A percentile compares a stretch with the other conserved stretches of the same genome.
Evolutionary conservation across 257 asterid species (phyloP).

Genomic region (Rehmannia glutinosa): DNA sequence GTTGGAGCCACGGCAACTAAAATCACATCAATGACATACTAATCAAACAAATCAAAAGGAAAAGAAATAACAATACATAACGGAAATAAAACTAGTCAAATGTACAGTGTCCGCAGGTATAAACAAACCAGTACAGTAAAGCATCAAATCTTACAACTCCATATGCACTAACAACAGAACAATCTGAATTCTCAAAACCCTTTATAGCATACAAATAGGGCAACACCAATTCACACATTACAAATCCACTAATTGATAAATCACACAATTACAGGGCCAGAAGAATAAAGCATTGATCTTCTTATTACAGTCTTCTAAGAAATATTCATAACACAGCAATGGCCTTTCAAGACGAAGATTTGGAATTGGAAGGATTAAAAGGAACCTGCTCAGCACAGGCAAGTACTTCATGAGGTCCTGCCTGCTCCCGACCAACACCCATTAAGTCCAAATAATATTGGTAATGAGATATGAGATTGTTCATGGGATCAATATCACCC

Average conservation of each 20-base stretch:
- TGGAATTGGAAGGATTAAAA: not conserved
- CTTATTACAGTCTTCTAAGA: too few species aligned
- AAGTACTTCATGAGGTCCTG: conserved; percentile 68
- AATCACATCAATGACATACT: too few species aligned
- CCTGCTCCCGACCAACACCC: conserved; percentile 79
- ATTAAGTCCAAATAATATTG: conserved; percentile 63
- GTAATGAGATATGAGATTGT: conserved; percentile 67
- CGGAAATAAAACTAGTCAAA: not conserved
- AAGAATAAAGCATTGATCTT: too few species aligned
- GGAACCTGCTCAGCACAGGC: conserved; percentile 77
- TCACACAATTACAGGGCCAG: too few species aligned
- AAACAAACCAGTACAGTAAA: conserved; percentile 2
- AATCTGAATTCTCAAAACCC: conserved; percentile 7
- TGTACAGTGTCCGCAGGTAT: not conserved
- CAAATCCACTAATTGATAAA: not conserved
- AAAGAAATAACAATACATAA: not conserved
- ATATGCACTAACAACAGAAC: not conserved
- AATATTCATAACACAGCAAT: too few species aligned
- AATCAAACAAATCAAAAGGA: not conserved
- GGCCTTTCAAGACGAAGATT: conserved; percentile 39
- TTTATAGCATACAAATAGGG: not conserved
- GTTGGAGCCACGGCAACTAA: too few species aligned
- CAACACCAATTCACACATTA: not conserved
- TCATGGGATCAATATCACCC: conserved; percentile 83
- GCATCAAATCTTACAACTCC: conserved; percentile 13